Evolutionary conservation across 2,329 filamentous ascomycete genomes (phyloP).

Genomic region (Phaeosphaeriaceae sp.): DNA sequence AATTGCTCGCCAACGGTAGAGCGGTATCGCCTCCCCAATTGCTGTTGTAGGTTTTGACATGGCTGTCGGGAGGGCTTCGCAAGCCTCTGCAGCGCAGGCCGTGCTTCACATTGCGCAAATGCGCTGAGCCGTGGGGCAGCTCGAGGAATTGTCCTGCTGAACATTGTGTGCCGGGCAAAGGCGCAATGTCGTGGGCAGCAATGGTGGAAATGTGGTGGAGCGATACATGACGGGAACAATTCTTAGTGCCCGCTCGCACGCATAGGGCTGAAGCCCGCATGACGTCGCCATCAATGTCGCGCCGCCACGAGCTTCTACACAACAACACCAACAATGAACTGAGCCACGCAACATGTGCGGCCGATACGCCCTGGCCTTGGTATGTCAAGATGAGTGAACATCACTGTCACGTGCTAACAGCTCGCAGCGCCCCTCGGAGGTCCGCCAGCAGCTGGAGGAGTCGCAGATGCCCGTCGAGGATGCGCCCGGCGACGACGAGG

Average conservation of each 20-base stretch:
- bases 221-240: conserved; percentile 28
- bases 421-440: conserved; percentile 73
- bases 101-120: conserved; percentile 34
- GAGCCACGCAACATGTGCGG: conserved; percentile 66
- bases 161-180: conserved; percentile 40
- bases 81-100: conserved; percentile 23
- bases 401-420: not conserved
- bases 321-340: conserved; percentile 23
- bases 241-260: conserved; percentile 32
- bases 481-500: conserved; percentile 72
- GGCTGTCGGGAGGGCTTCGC: conserved; percentile 27
- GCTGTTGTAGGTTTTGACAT: conserved; percentile 36
- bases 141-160: conserved; percentile 42
- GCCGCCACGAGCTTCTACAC: conserved; percentile 13
- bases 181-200: conserved; percentile 17
- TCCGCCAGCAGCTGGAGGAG: conserved; percentile 75
- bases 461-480: conserved; percentile 77
- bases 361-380: conserved; percentile 69
- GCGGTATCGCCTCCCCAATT: conserved; percentile 33
- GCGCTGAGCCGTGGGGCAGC: conserved; percentile 28
- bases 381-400: conserved; percentile 34
- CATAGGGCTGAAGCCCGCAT: conserved; percentile 40
- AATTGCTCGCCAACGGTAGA: conserved; percentile 36
- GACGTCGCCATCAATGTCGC: conserved; percentile 42
- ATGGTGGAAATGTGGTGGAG: conserved; percentile 17